A percentile compares a stretch with the other conserved stretches of the same genome.
Evolutionary conservation across 345 rosid species (phyloP).

Genomic region (Boechera retrofracta): DNA sequence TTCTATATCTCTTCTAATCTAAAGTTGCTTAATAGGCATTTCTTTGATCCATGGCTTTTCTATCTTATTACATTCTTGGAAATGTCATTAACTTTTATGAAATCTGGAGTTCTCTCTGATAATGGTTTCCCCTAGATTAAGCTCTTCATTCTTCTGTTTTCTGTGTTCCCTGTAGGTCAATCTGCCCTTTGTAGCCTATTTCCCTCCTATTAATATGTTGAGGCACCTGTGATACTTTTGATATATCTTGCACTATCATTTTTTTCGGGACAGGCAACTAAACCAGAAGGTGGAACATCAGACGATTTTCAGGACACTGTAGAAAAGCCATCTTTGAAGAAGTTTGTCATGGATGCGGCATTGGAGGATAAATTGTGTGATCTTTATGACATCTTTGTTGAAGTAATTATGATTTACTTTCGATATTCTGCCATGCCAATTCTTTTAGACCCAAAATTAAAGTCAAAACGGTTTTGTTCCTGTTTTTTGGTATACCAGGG

Average conservation of each 20-base stretch:
- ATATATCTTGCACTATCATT: conserved; percentile 4
- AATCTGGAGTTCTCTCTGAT: neutral
- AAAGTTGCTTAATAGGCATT: conserved; percentile 1
- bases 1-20: conserved; percentile 24
- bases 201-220: neutral
- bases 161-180: neutral
- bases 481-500: conserved; percentile 39
- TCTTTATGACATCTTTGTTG: conserved; percentile 91
- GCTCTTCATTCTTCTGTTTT: conserved; percentile 14
- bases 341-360: conserved; percentile 67
- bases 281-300: conserved; percentile 64
- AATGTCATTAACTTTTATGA: neutral
- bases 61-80: neutral
- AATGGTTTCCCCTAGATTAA: neutral
- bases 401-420: conserved; percentile 53
- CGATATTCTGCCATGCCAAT: neutral
- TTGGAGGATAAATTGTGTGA: conserved; percentile 93
- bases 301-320: conserved; percentile 78
- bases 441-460: conserved; percentile 4
- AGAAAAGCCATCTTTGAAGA: conserved; percentile 57
- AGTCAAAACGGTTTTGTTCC: conserved; percentile 22
- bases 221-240: conserved; percentile 12
- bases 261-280: conserved; percentile 48
- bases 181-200: conserved; percentile 6
- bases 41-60: neutral